Evolutionary conservation across 179 eudicot genomes (phyloP), one percentile per base, ranked within the genome.

Genomic region (Spinacia oleracea): DNA sequence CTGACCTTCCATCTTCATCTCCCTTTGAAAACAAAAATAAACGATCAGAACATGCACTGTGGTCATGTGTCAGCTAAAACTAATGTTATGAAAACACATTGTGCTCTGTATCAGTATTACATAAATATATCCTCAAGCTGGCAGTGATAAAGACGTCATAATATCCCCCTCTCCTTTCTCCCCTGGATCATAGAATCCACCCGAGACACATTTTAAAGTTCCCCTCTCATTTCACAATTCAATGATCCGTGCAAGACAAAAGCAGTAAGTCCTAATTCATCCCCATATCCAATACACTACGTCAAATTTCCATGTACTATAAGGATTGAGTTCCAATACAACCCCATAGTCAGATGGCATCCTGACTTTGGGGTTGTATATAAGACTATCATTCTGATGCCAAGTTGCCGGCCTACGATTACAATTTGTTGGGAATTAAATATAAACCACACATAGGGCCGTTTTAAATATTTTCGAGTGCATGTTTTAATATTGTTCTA

Each of bases 1-100:
- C 77, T 95, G 92, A 14, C 89, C 96, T 85, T 96, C 98, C 74
- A 91, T 84, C 88, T 86, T 89, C 96, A 93, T 96, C 85, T 93
- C 98, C 88, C 97, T 94, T 82, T 60, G 80, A 40, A 48, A 63
- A 45, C 40, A 83, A 64, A 79, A 71, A n/a, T 7, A 80, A 70
- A 58, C 25, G 43, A 42, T 63, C 43, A 53, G 32, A 29, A 62
- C 12, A 59, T 3, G 20, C 25, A 29, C 34, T 25, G 27, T n/a
- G n/a, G n/a, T n/a, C n/a, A n/a, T n/a, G 67, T 9, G 21, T 12
- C 1, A 59, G 73, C 21, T 59, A 32, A 34, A 55, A n/a, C 45
- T 65, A 7, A 16, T 53, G 60, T 20, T 55, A 35, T 7, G 27
- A 29, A 15, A 29, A 68, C 58, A 75, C 5, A 25, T 25, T 63